These are phyloP conservation scores for Mallotus repandus DNA, from an alignment of 441 rosid species.

Conservation along the genomic window DNA sequence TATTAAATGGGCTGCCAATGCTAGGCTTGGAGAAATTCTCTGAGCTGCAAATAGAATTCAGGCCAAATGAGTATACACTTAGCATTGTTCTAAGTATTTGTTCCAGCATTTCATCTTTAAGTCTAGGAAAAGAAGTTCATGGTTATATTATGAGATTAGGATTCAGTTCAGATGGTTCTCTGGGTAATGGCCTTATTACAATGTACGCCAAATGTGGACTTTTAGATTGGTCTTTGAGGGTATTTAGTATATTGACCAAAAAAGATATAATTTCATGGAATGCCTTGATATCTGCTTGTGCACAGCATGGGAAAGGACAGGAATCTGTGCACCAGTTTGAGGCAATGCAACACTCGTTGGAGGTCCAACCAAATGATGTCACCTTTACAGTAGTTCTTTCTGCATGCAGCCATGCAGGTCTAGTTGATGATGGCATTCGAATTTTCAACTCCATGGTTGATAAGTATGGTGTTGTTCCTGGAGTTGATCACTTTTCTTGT, in stretches of 20 bases:
- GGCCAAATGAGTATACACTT: constrained; percentile 59
- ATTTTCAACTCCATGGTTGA: constrained; percentile 63
- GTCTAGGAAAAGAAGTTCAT: constrained; percentile 62
- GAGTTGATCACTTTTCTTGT: constrained; percentile 61
- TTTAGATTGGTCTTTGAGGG: constrained; percentile 40
- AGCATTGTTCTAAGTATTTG: constrained; percentile 48
- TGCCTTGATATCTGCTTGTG: constrained; percentile 78
- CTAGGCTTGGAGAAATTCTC: constrained; percentile 53
- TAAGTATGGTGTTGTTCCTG: constrained; percentile 50
- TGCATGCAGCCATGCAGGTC: constrained; percentile 78
- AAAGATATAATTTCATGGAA: constrained; percentile 65
- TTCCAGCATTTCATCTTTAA: constrained; percentile 45
- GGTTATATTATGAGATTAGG: constrained; percentile 47
- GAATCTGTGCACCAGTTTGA: constrained; percentile 53
- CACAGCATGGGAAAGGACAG: constrained; percentile 60
- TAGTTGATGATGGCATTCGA: constrained; percentile 50
- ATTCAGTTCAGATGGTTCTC: constrained; percentile 40
- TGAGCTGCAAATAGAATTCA: constrained; percentile 39
- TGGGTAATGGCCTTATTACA: constrained; percentile 54
- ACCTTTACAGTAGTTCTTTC: constrained; percentile 59
- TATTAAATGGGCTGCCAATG: constrained; percentile 41
- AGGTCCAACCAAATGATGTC: constrained; percentile 44
- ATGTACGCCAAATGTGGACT: constrained; percentile 71
- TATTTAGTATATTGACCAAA: constrained; percentile 46
- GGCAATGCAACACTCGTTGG: constrained; percentile 41